phyloP scores from a whole-genome alignment of 2,329 filamentous ascomycete species.

The Aspergillus hiratsukae region DNA sequence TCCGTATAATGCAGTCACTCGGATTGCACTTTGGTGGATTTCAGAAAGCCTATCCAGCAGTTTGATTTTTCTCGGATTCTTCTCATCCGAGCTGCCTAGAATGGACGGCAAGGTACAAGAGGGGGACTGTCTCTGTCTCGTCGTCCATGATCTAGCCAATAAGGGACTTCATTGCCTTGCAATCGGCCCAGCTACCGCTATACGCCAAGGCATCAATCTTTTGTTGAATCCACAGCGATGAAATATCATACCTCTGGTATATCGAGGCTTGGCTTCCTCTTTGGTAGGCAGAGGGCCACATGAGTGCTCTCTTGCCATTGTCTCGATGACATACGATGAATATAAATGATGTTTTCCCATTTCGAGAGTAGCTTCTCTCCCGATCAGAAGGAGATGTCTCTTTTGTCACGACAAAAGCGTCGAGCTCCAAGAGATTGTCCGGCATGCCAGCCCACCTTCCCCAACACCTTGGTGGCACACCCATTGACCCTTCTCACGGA shows the following conservation, averaged over 20 bases:
- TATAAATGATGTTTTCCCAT: not conserved
- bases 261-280: not conserved
- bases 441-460: constrained; percentile 27
- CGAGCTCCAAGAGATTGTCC: constrained; percentile 1
- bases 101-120: constrained; percentile 11
- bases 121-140: constrained; percentile 3
- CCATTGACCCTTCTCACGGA: constrained; percentile 18
- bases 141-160: constrained; percentile 3
- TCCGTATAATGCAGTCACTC: not conserved
- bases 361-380: not conserved
- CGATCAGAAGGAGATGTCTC: not conserved
- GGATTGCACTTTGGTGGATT: no score
- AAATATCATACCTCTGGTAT: not conserved
- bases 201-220: no score
- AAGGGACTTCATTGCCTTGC: not conserved
- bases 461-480: constrained; percentile 14
- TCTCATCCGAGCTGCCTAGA: constrained; percentile 16
- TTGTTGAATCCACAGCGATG: no score
- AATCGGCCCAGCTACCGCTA: no score
- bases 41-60: no score
- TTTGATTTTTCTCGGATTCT: not conserved
- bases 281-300: not conserved
- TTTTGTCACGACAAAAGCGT: not conserved
- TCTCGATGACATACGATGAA: not conserved
- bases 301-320: not conserved